phyloP scores from a whole-genome alignment of 2,329 filamentous ascomycete species.

The Incumbomyces lentus region DNA sequence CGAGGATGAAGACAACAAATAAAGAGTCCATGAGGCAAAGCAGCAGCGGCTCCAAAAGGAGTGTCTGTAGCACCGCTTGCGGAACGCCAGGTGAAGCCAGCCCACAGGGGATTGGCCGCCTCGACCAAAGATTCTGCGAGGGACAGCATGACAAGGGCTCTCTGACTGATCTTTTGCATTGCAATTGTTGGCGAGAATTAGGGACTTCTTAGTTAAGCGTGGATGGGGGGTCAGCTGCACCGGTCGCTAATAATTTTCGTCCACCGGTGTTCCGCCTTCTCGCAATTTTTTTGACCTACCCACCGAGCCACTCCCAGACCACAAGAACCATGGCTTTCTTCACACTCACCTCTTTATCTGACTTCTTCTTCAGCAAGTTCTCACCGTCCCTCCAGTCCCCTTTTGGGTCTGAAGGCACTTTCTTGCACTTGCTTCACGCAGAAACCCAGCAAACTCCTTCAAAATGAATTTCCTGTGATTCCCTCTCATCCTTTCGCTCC shows the following conservation, averaged over 20 bases:
- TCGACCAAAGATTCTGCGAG: too few species aligned
- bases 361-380: conserved; percentile 2
- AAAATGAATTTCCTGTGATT: conserved; percentile 8
- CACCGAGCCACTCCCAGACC: background rate
- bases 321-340: conserved; percentile 7
- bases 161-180: too few species aligned
- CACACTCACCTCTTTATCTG: background rate
- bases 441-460: conserved; percentile 7
- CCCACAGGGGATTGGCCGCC: too few species aligned
- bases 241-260: conserved; percentile 4
- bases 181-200: too few species aligned
- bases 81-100: background rate
- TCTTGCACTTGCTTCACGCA: conserved; percentile 9
- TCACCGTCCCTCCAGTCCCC: conserved; percentile 8
- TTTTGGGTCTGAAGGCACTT: conserved; percentile 7
- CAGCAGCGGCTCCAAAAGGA: background rate
- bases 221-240: background rate
- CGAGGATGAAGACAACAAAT: too few species aligned
- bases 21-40: background rate
- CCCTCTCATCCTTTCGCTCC: conserved; percentile 4
- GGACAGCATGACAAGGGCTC: too few species aligned
- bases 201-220: too few species aligned
- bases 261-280: conserved; percentile 1
- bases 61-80: background rate
- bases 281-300: conserved; percentile 3